These are phyloP conservation scores for Aspergillus alliaceus DNA, from an alignment of 2,329 filamentous ascomycete genomes.

Conservation along the genomic window DNA sequence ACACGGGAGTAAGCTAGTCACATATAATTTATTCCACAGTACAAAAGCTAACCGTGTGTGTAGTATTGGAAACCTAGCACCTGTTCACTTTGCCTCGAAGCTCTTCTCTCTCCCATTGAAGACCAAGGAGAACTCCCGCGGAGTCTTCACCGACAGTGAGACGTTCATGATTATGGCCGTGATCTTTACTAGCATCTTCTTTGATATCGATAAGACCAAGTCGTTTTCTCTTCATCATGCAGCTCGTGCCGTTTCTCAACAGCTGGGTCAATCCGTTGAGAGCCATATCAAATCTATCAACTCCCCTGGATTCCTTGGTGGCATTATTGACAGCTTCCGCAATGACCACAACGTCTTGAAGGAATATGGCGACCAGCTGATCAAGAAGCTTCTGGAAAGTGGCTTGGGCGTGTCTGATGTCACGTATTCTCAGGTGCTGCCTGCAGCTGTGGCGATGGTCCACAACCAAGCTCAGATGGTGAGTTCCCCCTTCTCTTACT, in stretches of 20 bases:
- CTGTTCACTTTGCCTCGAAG: slow-evolving; percentile 56
- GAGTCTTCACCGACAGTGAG: slow-evolving; percentile 58
- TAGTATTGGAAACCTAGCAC: slow-evolving; percentile 53
- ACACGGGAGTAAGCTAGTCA: slow-evolving; percentile 51
- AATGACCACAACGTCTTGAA: slow-evolving; percentile 58
- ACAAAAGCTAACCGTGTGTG: slow-evolving; percentile 4
- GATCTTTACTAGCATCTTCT: slow-evolving; percentile 66
- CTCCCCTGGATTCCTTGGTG: slow-evolving; percentile 56
- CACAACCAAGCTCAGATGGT: slow-evolving; percentile 70
- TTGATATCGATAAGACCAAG: slow-evolving; percentile 65
- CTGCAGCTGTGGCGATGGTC: slow-evolving; percentile 65
- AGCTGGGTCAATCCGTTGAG: slow-evolving; percentile 64
- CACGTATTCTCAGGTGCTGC: slow-evolving; percentile 69
- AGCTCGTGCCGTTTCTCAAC: slow-evolving; percentile 56
- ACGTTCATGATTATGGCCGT: slow-evolving; percentile 62
- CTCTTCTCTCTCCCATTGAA: slow-evolving; percentile 58
- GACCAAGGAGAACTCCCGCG: slow-evolving; percentile 50
- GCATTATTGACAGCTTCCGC: slow-evolving; percentile 48
- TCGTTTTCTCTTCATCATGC: slow-evolving; percentile 64
- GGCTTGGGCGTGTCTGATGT: slow-evolving; percentile 66
- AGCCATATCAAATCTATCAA: slow-evolving; percentile 63
- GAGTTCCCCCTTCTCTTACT: slow-evolving; percentile 33
- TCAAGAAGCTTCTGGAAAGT: slow-evolving; percentile 63
- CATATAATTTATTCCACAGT: slow-evolving; percentile 7
- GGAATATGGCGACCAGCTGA: slow-evolving; percentile 64